Evolutionary conservation across 129 eudicot species (phyloP).

Genomic region (Lonicera japonica): DNA sequence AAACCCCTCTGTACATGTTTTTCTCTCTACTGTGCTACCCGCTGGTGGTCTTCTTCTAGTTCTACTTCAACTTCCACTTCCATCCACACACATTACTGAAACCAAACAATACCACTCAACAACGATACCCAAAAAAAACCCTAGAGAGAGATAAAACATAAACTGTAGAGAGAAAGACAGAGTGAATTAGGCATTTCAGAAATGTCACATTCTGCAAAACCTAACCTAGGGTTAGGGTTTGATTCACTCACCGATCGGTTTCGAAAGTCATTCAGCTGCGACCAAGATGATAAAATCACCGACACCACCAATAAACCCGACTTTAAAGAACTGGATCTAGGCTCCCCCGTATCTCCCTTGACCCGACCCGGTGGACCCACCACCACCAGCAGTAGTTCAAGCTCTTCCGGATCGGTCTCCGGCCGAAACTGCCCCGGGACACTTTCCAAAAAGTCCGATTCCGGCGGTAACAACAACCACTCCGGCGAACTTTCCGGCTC

Average conservation of each 20-base stretch:
- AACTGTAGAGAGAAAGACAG: slow-evolving; percentile 8
- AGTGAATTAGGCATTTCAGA: slow-evolving; percentile 8
- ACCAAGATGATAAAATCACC: slow-evolving; percentile 8
- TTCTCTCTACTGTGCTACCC: slow-evolving; percentile 11
- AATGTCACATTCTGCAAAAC: slow-evolving; percentile 57
- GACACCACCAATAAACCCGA: slow-evolving; percentile 58
- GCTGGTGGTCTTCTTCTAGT: slow-evolving; percentile 20
- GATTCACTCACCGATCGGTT: slow-evolving; percentile 59
- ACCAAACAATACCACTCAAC: not conserved
- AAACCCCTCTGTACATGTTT: not conserved
- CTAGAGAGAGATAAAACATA: not conserved
- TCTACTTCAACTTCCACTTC: too few species aligned
- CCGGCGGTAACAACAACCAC: slow-evolving; percentile 33
- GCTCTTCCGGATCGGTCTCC: slow-evolving; percentile 88
- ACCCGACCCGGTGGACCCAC: slow-evolving; percentile 24
- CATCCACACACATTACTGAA: slow-evolving; percentile 26
- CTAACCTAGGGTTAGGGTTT: slow-evolving; percentile 31
- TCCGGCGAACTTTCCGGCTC: slow-evolving; percentile 73
- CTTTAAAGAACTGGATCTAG: slow-evolving; percentile 72
- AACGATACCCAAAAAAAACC: not conserved
- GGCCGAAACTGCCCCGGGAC: slow-evolving; percentile 35
- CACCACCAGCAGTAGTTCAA: slow-evolving; percentile 60
- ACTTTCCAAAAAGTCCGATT: slow-evolving; percentile 22
- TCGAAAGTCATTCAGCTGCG: slow-evolving; percentile 25
- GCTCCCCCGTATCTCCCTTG: slow-evolving; percentile 81